Evolutionary conservation across 2,329 filamentous ascomycete genomes (phyloP).

Genomic region (Cladosporium sp.): DNA sequence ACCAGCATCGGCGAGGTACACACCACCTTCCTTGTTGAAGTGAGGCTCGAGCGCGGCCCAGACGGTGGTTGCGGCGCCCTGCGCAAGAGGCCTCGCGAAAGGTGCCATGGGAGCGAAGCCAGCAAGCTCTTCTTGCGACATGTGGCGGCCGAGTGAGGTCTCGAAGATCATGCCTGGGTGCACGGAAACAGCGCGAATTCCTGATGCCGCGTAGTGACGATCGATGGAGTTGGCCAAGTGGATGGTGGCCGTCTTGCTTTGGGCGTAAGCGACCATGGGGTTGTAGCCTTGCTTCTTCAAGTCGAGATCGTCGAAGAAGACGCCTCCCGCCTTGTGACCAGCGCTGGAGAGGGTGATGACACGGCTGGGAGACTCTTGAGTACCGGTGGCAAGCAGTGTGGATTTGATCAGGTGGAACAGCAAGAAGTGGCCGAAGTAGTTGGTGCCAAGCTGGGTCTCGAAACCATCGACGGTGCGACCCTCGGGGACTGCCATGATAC

Average conservation of each 20-base stretch:
- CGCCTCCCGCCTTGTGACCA: conserved; percentile 41
- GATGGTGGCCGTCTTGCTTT: conserved; percentile 57
- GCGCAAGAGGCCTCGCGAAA: conserved; percentile 38
- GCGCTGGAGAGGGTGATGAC: conserved; percentile 50
- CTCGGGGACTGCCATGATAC: conserved; percentile 46
- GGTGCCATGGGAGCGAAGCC: background rate
- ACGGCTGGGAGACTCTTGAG: conserved; percentile 28
- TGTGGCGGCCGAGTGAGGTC: conserved; percentile 3
- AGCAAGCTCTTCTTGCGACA: background rate
- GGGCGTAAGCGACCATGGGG: conserved; percentile 46
- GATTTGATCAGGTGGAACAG: conserved; percentile 54
- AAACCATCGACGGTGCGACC: conserved; percentile 49
- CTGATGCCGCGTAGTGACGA: conserved; percentile 47
- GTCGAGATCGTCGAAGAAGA: conserved; percentile 39
- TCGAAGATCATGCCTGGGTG: conserved; percentile 40
- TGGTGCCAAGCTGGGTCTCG: conserved; percentile 56
- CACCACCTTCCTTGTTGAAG: conserved; percentile 44
- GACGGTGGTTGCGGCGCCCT: conserved; percentile 54
- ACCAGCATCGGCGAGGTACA: conserved; percentile 49
- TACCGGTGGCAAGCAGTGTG: conserved; percentile 33
- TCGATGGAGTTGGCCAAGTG: conserved; percentile 56
- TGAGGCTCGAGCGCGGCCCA: conserved; percentile 45
- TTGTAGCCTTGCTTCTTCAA: conserved; percentile 28
- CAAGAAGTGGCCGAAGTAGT: conserved; percentile 58
- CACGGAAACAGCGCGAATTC: conserved; percentile 40